A percentile compares a stretch with the other conserved stretches of the same genome.
phyloP scores from a whole-genome alignment of 176 grass and related monocot species.

The Aegilops bicornis region DNA sequence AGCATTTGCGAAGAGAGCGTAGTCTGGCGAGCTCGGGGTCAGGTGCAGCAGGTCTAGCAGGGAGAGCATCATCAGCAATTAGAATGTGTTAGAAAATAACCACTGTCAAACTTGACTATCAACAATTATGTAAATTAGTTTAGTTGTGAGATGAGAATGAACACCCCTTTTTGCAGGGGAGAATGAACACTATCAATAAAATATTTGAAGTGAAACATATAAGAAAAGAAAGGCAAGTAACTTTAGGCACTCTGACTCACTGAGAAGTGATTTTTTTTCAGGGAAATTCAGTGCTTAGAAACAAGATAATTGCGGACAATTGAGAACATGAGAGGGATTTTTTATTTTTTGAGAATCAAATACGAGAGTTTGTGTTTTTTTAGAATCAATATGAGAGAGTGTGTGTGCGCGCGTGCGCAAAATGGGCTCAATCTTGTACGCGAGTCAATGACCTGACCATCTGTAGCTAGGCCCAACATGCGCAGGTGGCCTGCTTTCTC shows the following conservation, averaged over 20 bases:
- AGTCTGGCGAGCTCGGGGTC: slow-evolving; percentile 56
- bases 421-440: too few species aligned
- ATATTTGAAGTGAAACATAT: neutral
- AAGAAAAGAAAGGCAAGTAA: neutral
- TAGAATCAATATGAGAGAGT: too few species aligned
- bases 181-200: neutral
- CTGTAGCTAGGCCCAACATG: too few species aligned
- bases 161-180: neutral
- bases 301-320: too few species aligned
- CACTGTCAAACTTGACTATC: neutral
- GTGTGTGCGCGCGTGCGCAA: too few species aligned
- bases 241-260: neutral
- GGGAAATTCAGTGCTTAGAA: too few species aligned
- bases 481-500: too few species aligned
- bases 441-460: too few species aligned
- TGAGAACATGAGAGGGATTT: too few species aligned
- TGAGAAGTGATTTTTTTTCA: too few species aligned
- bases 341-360: too few species aligned
- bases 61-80: neutral
- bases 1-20: slow-evolving; percentile 51
- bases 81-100: neutral
- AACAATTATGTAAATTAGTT: neutral
- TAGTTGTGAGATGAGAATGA: neutral
- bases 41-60: slow-evolving; percentile 52
- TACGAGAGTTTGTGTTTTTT: too few species aligned